Conservation (phyloP, 2,329 filamentous ascomycete genomes). For the Neodidymelliopsis sp. region DNA sequence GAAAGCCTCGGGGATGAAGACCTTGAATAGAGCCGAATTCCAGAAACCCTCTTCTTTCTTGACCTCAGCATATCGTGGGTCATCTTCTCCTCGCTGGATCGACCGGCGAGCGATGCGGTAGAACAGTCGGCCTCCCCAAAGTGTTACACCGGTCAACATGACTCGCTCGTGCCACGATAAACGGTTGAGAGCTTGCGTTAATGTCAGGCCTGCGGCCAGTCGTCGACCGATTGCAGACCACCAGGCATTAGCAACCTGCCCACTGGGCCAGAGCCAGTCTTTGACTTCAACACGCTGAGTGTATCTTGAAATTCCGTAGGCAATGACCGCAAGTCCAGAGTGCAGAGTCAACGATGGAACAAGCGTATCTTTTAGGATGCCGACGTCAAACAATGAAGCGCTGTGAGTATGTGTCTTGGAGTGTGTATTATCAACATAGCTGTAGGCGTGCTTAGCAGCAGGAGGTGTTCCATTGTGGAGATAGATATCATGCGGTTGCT, state of each 20-base stretch:
- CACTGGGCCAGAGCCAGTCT: conserved; percentile 66
- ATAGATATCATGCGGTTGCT: conserved; percentile 44
- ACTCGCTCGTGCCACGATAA: conserved; percentile 64
- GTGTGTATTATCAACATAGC: conserved; percentile 39
- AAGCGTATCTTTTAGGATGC: conserved; percentile 62
- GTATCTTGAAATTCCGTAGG: conserved; percentile 60
- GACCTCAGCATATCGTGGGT: conserved; percentile 61
- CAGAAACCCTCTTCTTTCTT: conserved; percentile 65
- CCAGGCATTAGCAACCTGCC: conserved; percentile 66
- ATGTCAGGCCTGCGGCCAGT: conserved; percentile 56
- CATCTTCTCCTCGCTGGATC: conserved; percentile 61
- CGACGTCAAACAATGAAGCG: conserved; percentile 52
- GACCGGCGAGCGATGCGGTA: conserved; percentile 61
- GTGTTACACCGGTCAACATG: conserved; percentile 63
- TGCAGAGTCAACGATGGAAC: conserved; percentile 64
- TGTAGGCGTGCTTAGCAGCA: conserved; percentile 19
- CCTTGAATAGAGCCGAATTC: conserved; percentile 62
- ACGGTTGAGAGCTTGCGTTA: conserved; percentile 56
- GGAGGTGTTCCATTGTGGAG: conserved; percentile 33
- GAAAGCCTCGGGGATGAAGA: conserved; percentile 66
- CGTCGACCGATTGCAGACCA: conserved; percentile 65
- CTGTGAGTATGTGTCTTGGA: conserved; percentile 43
- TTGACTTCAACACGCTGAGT: conserved; percentile 66
- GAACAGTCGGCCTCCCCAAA: conserved; percentile 66
- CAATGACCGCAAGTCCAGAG: conserved; percentile 59